Conservation (phyloP, 208 protist species). For the Leishmania turanica region DNA sequence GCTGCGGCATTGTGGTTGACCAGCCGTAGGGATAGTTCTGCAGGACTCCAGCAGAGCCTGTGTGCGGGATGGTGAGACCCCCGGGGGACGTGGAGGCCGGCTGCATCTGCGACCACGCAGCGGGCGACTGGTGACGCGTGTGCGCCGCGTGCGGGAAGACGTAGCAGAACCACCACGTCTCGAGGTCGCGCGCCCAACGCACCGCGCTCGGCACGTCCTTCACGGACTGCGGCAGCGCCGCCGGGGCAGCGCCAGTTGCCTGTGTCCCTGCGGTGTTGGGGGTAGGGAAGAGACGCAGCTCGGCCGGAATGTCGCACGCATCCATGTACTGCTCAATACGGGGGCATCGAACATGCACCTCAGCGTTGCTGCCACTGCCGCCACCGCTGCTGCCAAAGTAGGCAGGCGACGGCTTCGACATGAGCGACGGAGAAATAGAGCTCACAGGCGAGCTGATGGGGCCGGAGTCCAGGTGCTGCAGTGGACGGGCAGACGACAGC, state of each 20-base stretch:
- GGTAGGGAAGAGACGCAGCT: not conserved
- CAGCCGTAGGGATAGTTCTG: constrained; percentile 14
- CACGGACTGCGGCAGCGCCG: constrained; percentile 1
- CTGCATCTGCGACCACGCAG: not conserved
- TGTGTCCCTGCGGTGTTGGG: not conserved
- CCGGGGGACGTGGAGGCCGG: not conserved
- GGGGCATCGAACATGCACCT: constrained; percentile 36
- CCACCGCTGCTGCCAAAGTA: not conserved
- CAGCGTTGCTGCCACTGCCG: constrained; percentile 7
- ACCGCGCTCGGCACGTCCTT: constrained; percentile 13
- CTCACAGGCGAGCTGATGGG: not conserved
- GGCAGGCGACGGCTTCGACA: too few species aligned
- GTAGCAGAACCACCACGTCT: constrained; percentile 38
- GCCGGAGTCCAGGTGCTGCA: not conserved
- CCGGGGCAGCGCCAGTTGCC: not conserved
- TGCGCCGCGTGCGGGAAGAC: constrained; percentile 33
- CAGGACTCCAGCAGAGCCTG: not conserved
- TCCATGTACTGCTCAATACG: constrained; percentile 39
- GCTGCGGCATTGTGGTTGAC: constrained; percentile 4
- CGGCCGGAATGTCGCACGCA: constrained; percentile 8
- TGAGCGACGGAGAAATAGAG: not conserved
- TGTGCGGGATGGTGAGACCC: not conserved
- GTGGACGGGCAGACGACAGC: not conserved
- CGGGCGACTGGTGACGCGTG: constrained; percentile 25
- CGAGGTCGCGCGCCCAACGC: constrained; percentile 33